These are phyloP conservation scores for Ophiocordyceps robertsii DNA, from an alignment of 2,329 filamentous ascomycete genomes.

Conservation along the genomic window DNA sequence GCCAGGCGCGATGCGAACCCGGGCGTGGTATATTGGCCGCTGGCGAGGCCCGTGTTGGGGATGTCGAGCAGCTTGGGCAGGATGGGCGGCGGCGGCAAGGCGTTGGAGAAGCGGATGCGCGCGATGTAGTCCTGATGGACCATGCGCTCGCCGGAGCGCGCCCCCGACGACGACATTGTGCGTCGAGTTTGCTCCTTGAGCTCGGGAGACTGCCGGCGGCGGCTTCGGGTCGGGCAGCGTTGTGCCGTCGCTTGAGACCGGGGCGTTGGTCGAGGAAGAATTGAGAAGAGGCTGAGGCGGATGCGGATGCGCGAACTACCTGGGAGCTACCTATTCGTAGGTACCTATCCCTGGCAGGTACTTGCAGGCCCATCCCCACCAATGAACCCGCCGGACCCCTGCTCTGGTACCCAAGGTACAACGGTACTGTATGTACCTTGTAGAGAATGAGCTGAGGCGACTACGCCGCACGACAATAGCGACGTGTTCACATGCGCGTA, in stretches of 20 bases:
- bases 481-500: too few species aligned
- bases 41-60: constrained; percentile 78
- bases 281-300: not conserved
- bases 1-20: constrained; percentile 81
- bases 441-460: too few species aligned
- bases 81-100: constrained; percentile 83
- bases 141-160: constrained; percentile 40
- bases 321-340: too few species aligned
- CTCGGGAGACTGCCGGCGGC: not conserved
- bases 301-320: not conserved
- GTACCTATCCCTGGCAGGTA: too few species aligned
- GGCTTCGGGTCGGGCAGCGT: not conserved
- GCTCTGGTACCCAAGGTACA: too few species aligned
- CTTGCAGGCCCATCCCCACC: not conserved
- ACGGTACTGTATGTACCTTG: too few species aligned
- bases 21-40: constrained; percentile 78
- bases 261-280: not conserved
- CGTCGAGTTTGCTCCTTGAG: too few species aligned
- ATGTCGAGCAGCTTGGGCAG: constrained; percentile 96
- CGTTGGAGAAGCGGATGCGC: constrained; percentile 89
- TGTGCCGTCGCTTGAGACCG: not conserved
- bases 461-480: too few species aligned
- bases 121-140: constrained; percentile 95
- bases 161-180: constrained; percentile 19
- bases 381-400: too few species aligned